Base-by-base conservation (phyloP, 2,329 filamentous ascomycete species). In the Cercospora brassicicola region DNA sequence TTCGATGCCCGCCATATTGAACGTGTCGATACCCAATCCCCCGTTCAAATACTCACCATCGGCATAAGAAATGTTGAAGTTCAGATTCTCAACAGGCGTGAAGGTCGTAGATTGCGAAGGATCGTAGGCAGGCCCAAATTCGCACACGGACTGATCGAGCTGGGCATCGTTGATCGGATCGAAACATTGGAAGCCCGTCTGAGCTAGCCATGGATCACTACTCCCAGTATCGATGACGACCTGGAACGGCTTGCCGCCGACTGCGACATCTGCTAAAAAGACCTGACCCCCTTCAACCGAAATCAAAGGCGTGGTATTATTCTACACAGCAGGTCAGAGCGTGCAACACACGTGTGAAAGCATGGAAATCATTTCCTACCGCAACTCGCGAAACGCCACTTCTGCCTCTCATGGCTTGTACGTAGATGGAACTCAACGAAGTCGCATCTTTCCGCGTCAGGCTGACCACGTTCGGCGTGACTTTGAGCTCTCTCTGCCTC, bases 201-300 rank as follows among this genome's bases (percentile, higher is more conserved):
- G 67, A 3, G 79, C 76, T 1, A 84, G 72, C 80, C 83, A 85
- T 0, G 82, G 83, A 65, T 85, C 84, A 61, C 79, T 81, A 64
- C 81, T 83, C 10, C 83, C 84, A 2, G 82, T 84, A 66, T 85
- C 83, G 59, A 85, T 75, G 10, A 82, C 77, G 2, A 80, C 72
- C 1, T 78, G 65, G 65, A 84, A 78, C 4, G 66, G 62, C 55
- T 77, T 70, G 11, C 71, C 71, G 18, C 76, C 77, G 7, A 78
- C 70, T 4, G 68, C 70, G 26, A 78, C 71, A 15, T 73, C 69
- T 15, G 76, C 75, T 3, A 77, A 70, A 59, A 77, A 78, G 31
- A 78, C 74, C 10, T 72, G 70, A 20, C 77, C 77, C 4, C 72
- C 71, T 57, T 69, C 68, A 4, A 74, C 73, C 0, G 69, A 64